Evolutionary conservation across 768 basidiomycete genomes (phyloP).

Genomic region (Termitomyces sp.): DNA sequence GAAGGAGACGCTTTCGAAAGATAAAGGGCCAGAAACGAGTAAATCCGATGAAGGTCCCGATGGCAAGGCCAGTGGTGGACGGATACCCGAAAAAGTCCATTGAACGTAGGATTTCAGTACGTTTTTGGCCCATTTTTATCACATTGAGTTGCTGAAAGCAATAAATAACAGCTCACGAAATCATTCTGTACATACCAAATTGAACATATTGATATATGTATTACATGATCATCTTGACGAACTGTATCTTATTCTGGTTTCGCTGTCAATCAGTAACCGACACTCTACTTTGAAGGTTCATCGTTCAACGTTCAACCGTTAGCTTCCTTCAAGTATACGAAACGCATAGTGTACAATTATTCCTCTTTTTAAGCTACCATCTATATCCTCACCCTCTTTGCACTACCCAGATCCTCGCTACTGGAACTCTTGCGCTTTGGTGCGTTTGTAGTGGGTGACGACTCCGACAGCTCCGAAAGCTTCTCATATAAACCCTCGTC

Average conservation of each 20-base stretch:
- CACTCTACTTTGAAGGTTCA: not conserved
- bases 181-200: not conserved
- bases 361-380: not conserved
- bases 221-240: not conserved
- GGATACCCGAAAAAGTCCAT: conserved; percentile 25
- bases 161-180: not conserved
- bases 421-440: not conserved
- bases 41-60: conserved; percentile 32
- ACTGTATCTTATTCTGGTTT: not conserved
- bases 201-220: not conserved
- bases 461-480: conserved; percentile 3
- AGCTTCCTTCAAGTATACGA: no score
- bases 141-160: not conserved
- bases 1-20: conserved; percentile 23
- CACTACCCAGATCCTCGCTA: not conserved
- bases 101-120: conserved; percentile 4
- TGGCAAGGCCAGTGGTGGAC: conserved; percentile 33
- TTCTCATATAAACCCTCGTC: conserved; percentile 10
- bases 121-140: not conserved
- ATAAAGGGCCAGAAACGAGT: conserved; percentile 34
- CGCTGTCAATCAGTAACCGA: not conserved
- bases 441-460: no score
- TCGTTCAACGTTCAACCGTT: no score
- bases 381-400: not conserved
- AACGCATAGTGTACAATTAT: not conserved